Evolutionary conservation across 2,329 filamentous ascomycete species (phyloP), one percentile per base, ranked within the genome.

Genomic region (Hypoxylon sp.): DNA sequence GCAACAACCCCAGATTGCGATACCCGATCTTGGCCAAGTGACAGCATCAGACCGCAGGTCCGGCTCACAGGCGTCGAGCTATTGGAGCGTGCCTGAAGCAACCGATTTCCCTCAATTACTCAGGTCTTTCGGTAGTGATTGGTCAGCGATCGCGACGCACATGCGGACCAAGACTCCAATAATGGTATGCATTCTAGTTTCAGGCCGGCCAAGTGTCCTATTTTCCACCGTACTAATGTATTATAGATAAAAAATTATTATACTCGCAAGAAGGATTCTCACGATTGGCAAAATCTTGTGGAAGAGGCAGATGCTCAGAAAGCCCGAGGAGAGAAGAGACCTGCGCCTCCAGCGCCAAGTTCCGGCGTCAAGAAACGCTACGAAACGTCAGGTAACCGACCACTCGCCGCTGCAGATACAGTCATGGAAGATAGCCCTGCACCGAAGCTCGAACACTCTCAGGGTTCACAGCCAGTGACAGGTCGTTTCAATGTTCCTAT

Each of bases 161-260:
- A 91, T 94, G 87, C 86, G 87, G 38, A 90, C 89, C 3, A 93
- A 93, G 72, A 93, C 90, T 12, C 81, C 87, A 47, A 88, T 89
- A n/a, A 94, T 94, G 90, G 90, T 89, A 77, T 69, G 78, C 67
- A 61, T 44, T 37, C 17, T 35, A 35, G 29, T 8, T n/a, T n/a
- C n/a, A n/a, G n/a, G n/a, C n/a, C n/a, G 20, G 37, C 9, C 16
- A 36, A 26, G 8, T 32, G 8, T 17, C 15, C 20, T 11, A n/a
- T 8, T 35, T n/a, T n/a, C n/a, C n/a, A 19, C 30, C 13, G 15
- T 11, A 5, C 15, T 19, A 12, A 36, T 8, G 50, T 31, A 64
- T 62, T 69, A 60, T 63, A 87, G 83, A 84, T 88, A 16, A 87
- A 87, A 63, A 89, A 89, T 63, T 88, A 86, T 63, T 88, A 82